These are phyloP conservation scores for Leccinum barrowsii DNA, from an alignment of 768 basidiomycete genomes.

Conservation along the genomic window DNA sequence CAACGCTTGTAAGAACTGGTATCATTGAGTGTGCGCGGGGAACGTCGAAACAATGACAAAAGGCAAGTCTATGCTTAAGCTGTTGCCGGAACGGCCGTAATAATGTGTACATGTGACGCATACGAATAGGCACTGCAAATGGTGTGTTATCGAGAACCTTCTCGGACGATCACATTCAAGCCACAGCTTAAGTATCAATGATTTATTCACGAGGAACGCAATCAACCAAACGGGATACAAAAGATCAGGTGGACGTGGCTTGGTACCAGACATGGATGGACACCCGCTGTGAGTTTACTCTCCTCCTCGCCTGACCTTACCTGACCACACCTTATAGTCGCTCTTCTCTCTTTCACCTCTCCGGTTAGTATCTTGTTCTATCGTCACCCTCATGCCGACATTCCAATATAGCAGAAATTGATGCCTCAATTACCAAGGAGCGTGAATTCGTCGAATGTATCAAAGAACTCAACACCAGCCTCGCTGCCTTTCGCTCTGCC, in stretches of 20 bases:
- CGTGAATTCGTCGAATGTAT: constrained; percentile 17
- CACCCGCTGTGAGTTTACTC: constrained; percentile 14
- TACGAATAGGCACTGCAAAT: constrained; percentile 58
- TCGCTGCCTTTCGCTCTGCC: constrained; percentile 25
- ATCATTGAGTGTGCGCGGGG: constrained; percentile 79
- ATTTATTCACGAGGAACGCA: constrained; percentile 54
- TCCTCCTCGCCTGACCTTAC: no score
- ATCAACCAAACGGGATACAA: constrained; percentile 67
- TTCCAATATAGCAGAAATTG: constrained; percentile 28
- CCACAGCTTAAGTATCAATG: constrained; percentile 60
- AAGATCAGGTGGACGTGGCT: constrained; percentile 55
- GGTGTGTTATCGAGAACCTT: constrained; percentile 59
- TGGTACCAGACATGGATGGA: constrained; percentile 10
- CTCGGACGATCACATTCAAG: constrained; percentile 68
- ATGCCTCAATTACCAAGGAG: constrained; percentile 23
- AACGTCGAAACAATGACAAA: constrained; percentile 71
- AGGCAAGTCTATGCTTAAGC: constrained; percentile 47
- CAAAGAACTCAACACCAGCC: constrained; percentile 21
- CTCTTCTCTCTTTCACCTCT: not conserved
- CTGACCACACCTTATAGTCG: constrained; percentile 2
- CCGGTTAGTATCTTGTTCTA: constrained; percentile 1
- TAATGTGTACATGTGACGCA: constrained; percentile 17
- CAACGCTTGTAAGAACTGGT: constrained; percentile 79
- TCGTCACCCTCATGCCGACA: not conserved
- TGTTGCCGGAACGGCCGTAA: constrained; percentile 10